Base-by-base conservation (phyloP, 179 eudicot species). In the Carnegiea gigantea region DNA sequence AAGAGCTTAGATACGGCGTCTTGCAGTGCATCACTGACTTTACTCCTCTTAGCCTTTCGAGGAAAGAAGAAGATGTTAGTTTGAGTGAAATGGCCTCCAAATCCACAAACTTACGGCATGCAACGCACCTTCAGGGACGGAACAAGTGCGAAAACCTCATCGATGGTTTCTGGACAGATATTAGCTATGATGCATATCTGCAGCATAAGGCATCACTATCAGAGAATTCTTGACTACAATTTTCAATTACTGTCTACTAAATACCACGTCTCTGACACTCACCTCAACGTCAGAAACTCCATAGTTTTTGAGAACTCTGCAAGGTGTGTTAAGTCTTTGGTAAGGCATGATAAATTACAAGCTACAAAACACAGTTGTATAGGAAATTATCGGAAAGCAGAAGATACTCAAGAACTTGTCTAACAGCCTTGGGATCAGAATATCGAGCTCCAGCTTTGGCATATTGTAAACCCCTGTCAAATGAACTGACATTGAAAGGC, bases 221-320 rank as follows among this genome's bases (percentile, higher is more conserved):
- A 38, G 12, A 21, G 10, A 46, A 67, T 57, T 10, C 57, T 46
- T 17, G 30, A 28, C 30, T n/a, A 65, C 9, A 6, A 44, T 23
- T 54, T 73, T 40, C 18, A 48, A 67, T 20, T 14, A 57, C 0
- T 57, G 14, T 15, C n/a, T 17, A 46, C 12, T 75, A 75, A 75
- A 11, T 51, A 40, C 38, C 23, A 43, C 49, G 30, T 80, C 28
- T 77, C 68, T 36, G 20, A 49, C 78, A 64, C 82, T 82, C 40
- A 94, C 99, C 99, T 92, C 96, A 4, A 84, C 88, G 57, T 94
- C 97, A 79, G 94, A 74, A 87, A 92, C 92, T 64, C 95, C 99
- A 64, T 85, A 85, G 67, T 73, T 85, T 85, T 90, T 94, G 43
- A 95, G 96, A 87, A 83, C 57, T 78, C 99, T 95, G 79, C 77